Evolutionary conservation across 2,329 filamentous ascomycete genomes (phyloP), one percentile per base, ranked within the genome.

Genomic region (Aspergillus bombycis): DNA sequence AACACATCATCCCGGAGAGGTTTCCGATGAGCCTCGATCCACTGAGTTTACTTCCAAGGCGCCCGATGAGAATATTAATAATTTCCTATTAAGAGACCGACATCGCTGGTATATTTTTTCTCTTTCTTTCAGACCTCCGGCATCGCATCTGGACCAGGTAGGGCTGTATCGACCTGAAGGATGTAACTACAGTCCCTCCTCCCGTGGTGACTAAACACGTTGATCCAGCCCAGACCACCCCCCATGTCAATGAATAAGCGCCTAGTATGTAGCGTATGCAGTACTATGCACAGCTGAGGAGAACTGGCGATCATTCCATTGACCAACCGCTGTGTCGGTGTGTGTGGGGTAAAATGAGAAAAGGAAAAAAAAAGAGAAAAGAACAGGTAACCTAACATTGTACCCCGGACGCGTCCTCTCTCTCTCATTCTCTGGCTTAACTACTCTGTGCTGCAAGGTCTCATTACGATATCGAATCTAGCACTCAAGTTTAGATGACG

Each of bases 1-100:
- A 32, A 58, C 63, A 65, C 23, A 63, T 58, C 63, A 62, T 60
- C 43, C 53, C 54, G 57, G 63, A 34, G 21, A 53, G 53, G 28
- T 26, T 41, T 38, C 36, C 34, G 52, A 32, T 41, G 21, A 55
- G 52, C 34, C 52, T 55, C 11, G n/a, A 55, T 36, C 2, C 45
- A 28, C 30, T 50, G n/a, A 30, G 46, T 52, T 52, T 52, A 9
- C 16, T 30, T 28, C n/a, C 4, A 52, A 52, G 9, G 48, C 48
- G 48, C 16, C 28, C 26, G 28, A 34, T 23, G 9, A 6, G 21
- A 55, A 55, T 55, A 55, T 38, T 36, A 55, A 38, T 38, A 26
- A 26, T 5, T 4, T 5, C 16, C 12, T 12, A 11, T n/a, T 52
- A 32, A 52, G 48, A 52, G 26, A 21, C 48, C 41, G 43, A 57